Conservation (phyloP, 495 filamentous ascomycete genomes). For the Cercophora sp. region DNA sequence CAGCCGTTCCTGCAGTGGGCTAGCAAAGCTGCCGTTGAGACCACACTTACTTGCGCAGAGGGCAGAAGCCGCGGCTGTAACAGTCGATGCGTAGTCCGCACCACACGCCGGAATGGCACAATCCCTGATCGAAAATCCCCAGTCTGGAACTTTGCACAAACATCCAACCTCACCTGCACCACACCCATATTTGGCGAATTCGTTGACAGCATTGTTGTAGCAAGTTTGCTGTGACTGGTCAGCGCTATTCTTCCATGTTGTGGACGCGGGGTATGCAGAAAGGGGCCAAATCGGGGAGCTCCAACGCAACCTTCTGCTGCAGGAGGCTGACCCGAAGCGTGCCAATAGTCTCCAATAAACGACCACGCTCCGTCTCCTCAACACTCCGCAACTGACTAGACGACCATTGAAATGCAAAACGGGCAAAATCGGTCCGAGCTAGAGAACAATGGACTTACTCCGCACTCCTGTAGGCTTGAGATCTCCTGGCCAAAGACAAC, state of each 20-base stretch:
- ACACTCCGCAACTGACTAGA: no score
- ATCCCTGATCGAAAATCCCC: slow-evolving; percentile 13
- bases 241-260: slow-evolving; percentile 5
- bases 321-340: background rate
- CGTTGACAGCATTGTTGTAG: slow-evolving; percentile 8
- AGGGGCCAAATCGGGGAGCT: background rate
- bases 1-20: no score
- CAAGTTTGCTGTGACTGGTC: slow-evolving; percentile 24
- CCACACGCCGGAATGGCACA: slow-evolving; percentile 20
- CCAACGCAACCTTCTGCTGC: slow-evolving; percentile 9
- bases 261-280: slow-evolving; percentile 5
- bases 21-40: no score
- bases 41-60: slow-evolving; percentile 35
- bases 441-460: slow-evolving; percentile 23
- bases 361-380: slow-evolving; percentile 1
- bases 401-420: background rate
- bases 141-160: slow-evolving; percentile 25
- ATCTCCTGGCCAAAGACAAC: slow-evolving; percentile 21
- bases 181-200: slow-evolving; percentile 16
- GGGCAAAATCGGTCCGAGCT: background rate
- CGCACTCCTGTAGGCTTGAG: slow-evolving; percentile 21
- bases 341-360: slow-evolving; percentile 9
- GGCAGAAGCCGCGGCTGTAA: slow-evolving; percentile 12
- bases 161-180: slow-evolving; percentile 19
- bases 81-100: slow-evolving; percentile 11